Evolutionary conservation across 192 early-diverging fungal species (phyloP), one percentile per base, ranked within the genome.

Genomic region (Coemansia umbellata): DNA sequence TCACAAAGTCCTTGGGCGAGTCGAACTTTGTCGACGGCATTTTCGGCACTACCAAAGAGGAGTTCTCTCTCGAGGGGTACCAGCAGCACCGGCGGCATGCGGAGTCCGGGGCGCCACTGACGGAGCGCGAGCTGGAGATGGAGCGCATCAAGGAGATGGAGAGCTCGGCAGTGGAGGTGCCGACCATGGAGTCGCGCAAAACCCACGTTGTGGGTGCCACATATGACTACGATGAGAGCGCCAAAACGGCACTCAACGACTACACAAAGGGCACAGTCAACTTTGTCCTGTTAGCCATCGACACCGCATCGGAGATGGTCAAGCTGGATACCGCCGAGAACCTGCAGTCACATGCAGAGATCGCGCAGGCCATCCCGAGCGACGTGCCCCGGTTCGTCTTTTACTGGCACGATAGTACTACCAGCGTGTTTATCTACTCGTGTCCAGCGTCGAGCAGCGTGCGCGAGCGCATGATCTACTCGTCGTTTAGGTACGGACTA

Each of bases 381-480:
- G 77, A 80, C 49, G 69, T 76, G 33, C 93, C 91, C n/a, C 78
- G 89, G 24, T 95, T 86, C 31, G 50, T 40, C 21, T 37, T 67
- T 5, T 71, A 74, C 58, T 67, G 69, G 53, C 64, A 62, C 32
- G 72, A 61, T 31, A 65, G 58, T 28, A 3, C 47, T 1, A 67
- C 63, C 14, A 55, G 47, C 11, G 13, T 92, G n/a, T 95, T 95
- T 66, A 75, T 89, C 48, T 93, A 90, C 64, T 85, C 85, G 21
- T 98, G 93, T 56, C 93, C 95, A 8, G 69, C 83, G 21, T 50
- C 67, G 7, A 85, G 88, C 45, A 91, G 90, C 66, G 86, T 98
- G 50, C 85, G 88, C 32, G 82, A 91, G 37, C 80, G 87, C n/a
- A 98, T 96, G 95, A 53, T 93, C 27, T 94, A 91, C 68, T 91